Conservation (phyloP, 805 yeast species). For the Nakazawaea pomicola region DNA sequence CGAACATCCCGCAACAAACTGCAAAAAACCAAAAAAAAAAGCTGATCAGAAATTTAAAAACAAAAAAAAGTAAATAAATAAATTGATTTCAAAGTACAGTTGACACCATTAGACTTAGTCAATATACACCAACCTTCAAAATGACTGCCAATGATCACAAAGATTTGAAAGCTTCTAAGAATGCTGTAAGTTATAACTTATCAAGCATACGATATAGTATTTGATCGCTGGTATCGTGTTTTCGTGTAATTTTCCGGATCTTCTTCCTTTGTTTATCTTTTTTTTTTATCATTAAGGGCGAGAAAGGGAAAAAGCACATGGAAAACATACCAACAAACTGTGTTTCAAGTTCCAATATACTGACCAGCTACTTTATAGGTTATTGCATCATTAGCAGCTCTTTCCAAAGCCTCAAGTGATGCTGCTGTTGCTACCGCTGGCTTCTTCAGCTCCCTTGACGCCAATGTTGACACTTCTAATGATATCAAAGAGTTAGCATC, state of each 20-base stretch:
- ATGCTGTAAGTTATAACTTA: constrained; percentile 28
- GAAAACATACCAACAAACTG: neutral
- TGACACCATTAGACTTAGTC: neutral
- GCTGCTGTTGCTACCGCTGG: constrained; percentile 78
- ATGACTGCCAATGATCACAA: neutral
- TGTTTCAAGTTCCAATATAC: neutral
- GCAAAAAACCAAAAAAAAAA: neutral
- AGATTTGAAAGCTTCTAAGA: constrained; percentile 31
- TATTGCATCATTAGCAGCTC: constrained; percentile 74
- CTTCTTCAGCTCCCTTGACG: constrained; percentile 58
- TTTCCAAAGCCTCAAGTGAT: constrained; percentile 82
- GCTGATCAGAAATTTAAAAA: no score
- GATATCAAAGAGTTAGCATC: constrained; percentile 39
- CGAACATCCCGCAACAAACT: neutral
- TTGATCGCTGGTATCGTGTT: no score
- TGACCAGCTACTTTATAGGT: constrained; percentile 33
- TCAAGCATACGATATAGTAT: no score
- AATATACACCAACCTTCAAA: neutral
- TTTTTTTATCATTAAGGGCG: neutral
- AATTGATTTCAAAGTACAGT: neutral
- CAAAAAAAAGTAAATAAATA: neutral
- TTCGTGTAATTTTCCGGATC: no score
- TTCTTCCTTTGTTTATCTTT: neutral
- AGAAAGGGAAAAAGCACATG: neutral
- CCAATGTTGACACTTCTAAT: constrained; percentile 40